Evolutionary conservation across 2,329 filamentous ascomycete genomes (phyloP).

Genomic region (Trichoderma atrobrunneum): DNA sequence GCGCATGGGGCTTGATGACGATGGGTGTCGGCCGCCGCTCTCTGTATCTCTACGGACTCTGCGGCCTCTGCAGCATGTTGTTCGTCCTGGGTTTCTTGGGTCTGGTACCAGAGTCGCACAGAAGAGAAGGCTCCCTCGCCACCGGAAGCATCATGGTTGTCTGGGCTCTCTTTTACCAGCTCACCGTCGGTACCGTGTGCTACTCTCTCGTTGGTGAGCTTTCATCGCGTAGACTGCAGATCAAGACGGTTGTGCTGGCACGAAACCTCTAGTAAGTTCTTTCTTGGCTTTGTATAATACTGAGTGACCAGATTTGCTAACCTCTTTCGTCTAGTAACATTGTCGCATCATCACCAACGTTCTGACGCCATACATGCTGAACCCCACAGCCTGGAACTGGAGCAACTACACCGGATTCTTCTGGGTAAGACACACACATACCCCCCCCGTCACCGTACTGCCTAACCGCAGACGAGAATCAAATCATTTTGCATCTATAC

Average conservation of each 20-base stretch:
- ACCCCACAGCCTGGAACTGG: slow-evolving; percentile 85
- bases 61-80: slow-evolving; percentile 71
- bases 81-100: slow-evolving; percentile 82
- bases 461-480: not conserved
- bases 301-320: not conserved
- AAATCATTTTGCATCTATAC: not conserved
- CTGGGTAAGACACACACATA: slow-evolving; percentile 49
- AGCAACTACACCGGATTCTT: slow-evolving; percentile 85
- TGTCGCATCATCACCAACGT: slow-evolving; percentile 77
- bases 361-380: slow-evolving; percentile 89
- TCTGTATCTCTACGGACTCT: slow-evolving; percentile 74
- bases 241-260: slow-evolving; percentile 87
- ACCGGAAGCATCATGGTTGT: slow-evolving; percentile 83
- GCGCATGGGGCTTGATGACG: slow-evolving; percentile 78
- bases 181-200: slow-evolving; percentile 84
- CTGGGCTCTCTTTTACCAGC: slow-evolving; percentile 80
- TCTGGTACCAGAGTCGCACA: slow-evolving; percentile 61
- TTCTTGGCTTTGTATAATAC: not conserved
- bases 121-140: slow-evolving; percentile 63
- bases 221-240: slow-evolving; percentile 76
- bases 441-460: not conserved
- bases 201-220: slow-evolving; percentile 86
- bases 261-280: slow-evolving; percentile 66
- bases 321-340: slow-evolving; percentile 56
- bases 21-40: slow-evolving; percentile 70